phyloP scores from a whole-genome alignment of 148 eudicot genomes.

The Cornus kousa region DNA sequence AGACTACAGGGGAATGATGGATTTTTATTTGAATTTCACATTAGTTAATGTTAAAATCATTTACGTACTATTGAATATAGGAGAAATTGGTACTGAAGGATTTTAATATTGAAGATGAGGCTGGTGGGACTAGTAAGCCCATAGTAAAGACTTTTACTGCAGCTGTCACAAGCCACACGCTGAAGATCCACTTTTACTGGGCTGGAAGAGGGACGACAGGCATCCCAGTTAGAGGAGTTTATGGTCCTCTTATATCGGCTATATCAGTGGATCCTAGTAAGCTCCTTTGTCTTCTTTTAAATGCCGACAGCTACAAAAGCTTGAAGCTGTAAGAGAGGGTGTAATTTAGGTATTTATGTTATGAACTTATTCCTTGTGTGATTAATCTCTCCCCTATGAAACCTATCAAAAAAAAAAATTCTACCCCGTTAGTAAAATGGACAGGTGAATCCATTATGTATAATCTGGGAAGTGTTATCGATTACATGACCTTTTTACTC shows the following conservation, averaged over 20 bases:
- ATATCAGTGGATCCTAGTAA: constrained; percentile 57
- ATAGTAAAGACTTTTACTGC: constrained; percentile 32
- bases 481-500: too few species aligned
- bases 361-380: too few species aligned
- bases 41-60: background rate
- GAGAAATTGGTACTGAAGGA: constrained; percentile 48
- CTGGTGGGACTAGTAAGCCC: constrained; percentile 54
- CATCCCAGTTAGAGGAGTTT: constrained; percentile 52
- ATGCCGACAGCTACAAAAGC: too few species aligned
- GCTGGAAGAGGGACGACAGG: constrained; percentile 63
- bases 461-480: too few species aligned
- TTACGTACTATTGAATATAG: constrained; percentile 13
- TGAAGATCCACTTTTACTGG: constrained; percentile 62
- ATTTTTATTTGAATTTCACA: background rate
- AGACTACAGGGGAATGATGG: background rate
- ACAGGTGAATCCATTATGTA: too few species aligned
- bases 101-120: constrained; percentile 45
- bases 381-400: too few species aligned
- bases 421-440: too few species aligned
- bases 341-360: too few species aligned
- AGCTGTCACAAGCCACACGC: constrained; percentile 37
- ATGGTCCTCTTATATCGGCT: constrained; percentile 62
- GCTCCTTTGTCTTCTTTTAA: constrained; percentile 7
- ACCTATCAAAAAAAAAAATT: too few species aligned
- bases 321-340: too few species aligned